phyloP scores from a whole-genome alignment of 768 basidiomycete species.

The Collybia mongolica region DNA sequence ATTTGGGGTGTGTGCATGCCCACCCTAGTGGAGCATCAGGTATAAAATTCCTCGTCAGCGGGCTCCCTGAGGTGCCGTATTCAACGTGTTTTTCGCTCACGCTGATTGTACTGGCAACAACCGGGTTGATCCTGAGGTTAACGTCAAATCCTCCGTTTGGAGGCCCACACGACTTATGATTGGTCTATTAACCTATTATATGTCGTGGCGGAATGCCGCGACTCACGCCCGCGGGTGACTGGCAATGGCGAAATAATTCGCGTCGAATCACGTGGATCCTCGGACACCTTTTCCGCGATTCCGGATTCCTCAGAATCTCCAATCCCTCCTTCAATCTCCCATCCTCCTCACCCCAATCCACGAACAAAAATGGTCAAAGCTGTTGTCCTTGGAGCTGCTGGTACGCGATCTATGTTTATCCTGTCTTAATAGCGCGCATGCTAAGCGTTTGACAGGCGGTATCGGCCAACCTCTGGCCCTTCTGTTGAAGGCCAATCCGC shows the following conservation, averaged over 20 bases:
- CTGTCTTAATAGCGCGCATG: conserved; percentile 2
- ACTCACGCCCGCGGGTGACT: no score
- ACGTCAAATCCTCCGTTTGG: no score
- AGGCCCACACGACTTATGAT: no score
- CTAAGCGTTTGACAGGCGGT: conserved; percentile 56
- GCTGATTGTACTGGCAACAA: no score
- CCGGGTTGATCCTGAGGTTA: no score
- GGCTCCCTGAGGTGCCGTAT: no score
- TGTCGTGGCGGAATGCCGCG: no score
- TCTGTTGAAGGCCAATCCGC: conserved; percentile 82
- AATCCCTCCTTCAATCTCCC: conserved; percentile 4
- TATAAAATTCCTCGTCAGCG: no score
- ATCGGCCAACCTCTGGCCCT: conserved; percentile 97
- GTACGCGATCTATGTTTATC: conserved; percentile 33
- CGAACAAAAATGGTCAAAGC: conserved; percentile 59
- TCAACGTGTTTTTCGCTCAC: no score
- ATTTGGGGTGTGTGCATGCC: no score
- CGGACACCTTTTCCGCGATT: conserved; percentile 11
- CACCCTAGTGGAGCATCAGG: no score
- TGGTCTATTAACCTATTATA: no score
- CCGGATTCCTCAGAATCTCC: not conserved
- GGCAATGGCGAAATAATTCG: not conserved
- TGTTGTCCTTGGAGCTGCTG: conserved; percentile 96
- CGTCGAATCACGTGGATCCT: conserved; percentile 19
- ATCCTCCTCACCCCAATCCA: conserved; percentile 4